Conservation (phyloP, 306 rosid genomes). For the Comarum palustre region DNA sequence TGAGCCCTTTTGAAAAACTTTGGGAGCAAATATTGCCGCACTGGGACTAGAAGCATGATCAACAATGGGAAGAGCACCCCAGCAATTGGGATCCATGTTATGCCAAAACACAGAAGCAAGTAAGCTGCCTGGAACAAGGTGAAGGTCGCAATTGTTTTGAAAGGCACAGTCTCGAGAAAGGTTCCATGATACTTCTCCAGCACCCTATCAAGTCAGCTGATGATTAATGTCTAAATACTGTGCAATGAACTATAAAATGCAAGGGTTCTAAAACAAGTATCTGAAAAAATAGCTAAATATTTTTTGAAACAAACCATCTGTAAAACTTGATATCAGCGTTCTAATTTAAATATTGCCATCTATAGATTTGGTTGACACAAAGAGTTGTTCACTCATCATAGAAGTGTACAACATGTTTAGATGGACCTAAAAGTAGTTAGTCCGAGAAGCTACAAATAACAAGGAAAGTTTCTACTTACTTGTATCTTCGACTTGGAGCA, state of each 20-base stretch:
- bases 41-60: slow-evolving; percentile 98
- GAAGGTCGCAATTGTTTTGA: slow-evolving; percentile 69
- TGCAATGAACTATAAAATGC: neutral
- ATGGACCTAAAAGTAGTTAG: slow-evolving; percentile 1
- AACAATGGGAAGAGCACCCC: slow-evolving; percentile 90
- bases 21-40: slow-evolving; percentile 77
- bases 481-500: slow-evolving; percentile 93
- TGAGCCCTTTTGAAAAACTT: slow-evolving; percentile 77
- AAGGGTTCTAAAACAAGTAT: neutral
- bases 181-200: slow-evolving; percentile 77
- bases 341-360: neutral
- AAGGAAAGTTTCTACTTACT: slow-evolving; percentile 39
- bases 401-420: neutral
- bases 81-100: slow-evolving; percentile 95
- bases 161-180: slow-evolving; percentile 82
- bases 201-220: slow-evolving; percentile 47
- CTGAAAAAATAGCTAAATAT: neutral
- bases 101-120: slow-evolving; percentile 82
- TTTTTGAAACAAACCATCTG: neutral
- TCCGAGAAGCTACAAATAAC: slow-evolving; percentile 8
- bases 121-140: slow-evolving; percentile 84
- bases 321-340: neutral
- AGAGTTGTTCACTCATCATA: neutral
- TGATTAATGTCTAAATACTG: neutral
- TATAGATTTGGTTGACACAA: neutral